Conservation (phyloP, 225 moss, liverwort and hornwort species). For the Rhytidiadelphus loreus region DNA sequence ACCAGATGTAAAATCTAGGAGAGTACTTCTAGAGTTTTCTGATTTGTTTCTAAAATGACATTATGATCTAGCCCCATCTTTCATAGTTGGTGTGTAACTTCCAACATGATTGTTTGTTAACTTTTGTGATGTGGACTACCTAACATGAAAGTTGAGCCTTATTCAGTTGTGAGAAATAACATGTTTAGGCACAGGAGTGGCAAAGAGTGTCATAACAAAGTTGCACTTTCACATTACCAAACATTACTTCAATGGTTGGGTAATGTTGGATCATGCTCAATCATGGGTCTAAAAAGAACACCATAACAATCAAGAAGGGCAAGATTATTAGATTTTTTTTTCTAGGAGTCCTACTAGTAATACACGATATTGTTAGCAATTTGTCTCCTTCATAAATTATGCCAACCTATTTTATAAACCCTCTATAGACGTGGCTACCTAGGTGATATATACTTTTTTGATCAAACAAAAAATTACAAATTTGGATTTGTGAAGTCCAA, state of each 20-base stretch:
- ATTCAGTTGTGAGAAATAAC: neutral
- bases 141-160: neutral
- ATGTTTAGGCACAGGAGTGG: neutral
- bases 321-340: neutral
- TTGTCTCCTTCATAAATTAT: neutral
- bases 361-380: rapidly evolving
- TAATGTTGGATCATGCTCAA: neutral
- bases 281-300: neutral
- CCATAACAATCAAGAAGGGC: neutral
- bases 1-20: neutral
- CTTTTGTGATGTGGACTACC: neutral
- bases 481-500: neutral
- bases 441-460: neutral
- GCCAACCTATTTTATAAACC: neutral
- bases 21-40: neutral
- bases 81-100: neutral
- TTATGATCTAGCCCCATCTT: neutral
- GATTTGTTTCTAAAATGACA: neutral
- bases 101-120: neutral
- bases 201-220: neutral
- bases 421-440: too few species aligned
- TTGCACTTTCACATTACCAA: neutral
- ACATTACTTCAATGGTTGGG: neutral
- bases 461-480: neutral
- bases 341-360: neutral